These are phyloP conservation scores for Leishmania gerbilli DNA, from an alignment of 208 protist genomes.

Conservation along the genomic window DNA sequence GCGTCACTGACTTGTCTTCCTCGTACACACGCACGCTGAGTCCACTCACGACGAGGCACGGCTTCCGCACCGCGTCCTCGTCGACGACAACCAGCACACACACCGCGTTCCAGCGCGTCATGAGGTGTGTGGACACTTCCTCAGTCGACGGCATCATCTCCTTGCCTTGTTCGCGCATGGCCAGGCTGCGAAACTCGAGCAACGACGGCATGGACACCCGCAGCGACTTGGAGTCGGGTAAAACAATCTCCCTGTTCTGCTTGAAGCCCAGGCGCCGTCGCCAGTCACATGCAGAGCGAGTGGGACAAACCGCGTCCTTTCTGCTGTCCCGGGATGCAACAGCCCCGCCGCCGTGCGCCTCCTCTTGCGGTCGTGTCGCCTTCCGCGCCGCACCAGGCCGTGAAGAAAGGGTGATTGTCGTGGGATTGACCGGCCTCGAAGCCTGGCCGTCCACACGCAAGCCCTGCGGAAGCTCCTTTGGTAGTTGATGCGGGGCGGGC, in stretches of 20 bases:
- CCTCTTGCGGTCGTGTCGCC: neutral
- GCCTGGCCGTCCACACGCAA: neutral
- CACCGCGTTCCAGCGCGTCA: constrained; percentile 16
- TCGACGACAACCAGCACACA: constrained; percentile 27
- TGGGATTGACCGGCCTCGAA: neutral
- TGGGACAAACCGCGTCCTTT: neutral
- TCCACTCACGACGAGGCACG: constrained; percentile 30
- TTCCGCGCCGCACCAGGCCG: neutral
- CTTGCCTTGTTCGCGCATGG: constrained; percentile 28
- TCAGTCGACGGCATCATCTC: constrained; percentile 24
- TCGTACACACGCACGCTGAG: constrained; percentile 30
- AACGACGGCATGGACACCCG: constrained; percentile 10
- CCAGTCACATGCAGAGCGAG: neutral
- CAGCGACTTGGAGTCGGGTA: constrained; percentile 23
- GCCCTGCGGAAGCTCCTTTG: neutral
- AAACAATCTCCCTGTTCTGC: constrained; percentile 19
- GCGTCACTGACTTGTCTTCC: constrained; percentile 10
- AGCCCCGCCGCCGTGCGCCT: neutral
- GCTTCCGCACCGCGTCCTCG: constrained; percentile 29
- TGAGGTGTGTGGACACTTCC: constrained; percentile 20
- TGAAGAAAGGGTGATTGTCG: neutral
- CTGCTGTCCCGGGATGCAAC: neutral
- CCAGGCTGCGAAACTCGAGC: constrained; percentile 31
- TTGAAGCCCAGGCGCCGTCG: constrained; percentile 26
- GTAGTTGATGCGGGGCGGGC: neutral